Conservation (phyloP, 345 rosid genomes). For the Iberis pinnata region DNA sequence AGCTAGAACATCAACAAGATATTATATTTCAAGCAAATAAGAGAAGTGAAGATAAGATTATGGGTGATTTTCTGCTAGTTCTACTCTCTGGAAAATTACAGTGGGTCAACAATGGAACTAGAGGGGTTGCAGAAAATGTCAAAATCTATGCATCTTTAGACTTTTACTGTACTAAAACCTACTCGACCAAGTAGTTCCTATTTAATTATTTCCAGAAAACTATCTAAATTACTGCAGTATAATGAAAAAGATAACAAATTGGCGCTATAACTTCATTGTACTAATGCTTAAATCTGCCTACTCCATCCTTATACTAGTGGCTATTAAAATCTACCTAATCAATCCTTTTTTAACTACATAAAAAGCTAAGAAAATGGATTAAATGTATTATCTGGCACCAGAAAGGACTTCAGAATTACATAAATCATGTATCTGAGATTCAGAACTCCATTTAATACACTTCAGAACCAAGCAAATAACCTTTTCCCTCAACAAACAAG, state of each 20-base stretch:
- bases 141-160: constrained; percentile 11
- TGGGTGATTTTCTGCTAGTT: background rate
- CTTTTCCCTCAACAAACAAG: too few relatives aligned
- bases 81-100: background rate
- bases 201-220: too few relatives aligned
- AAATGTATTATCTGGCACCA: background rate
- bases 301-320: background rate
- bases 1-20: constrained; percentile 1
- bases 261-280: background rate
- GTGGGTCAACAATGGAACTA: background rate
- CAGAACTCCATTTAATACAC: background rate
- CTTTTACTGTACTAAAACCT: background rate
- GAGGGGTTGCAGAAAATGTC: background rate
- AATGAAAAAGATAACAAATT: background rate
- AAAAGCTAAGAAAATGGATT: background rate
- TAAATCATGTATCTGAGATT: background rate
- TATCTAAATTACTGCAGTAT: background rate
- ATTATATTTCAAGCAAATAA: background rate
- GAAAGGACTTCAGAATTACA: constrained; percentile 2
- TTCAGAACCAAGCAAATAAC: too few relatives aligned
- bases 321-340: background rate
- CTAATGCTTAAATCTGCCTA: background rate
- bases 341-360: background rate
- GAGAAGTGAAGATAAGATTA: background rate
- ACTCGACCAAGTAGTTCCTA: background rate